A percentile compares a stretch with the other conserved stretches of the same genome.
Conservation (phyloP, 768 basidiomycete species). For the Agrocybe praecox region DNA sequence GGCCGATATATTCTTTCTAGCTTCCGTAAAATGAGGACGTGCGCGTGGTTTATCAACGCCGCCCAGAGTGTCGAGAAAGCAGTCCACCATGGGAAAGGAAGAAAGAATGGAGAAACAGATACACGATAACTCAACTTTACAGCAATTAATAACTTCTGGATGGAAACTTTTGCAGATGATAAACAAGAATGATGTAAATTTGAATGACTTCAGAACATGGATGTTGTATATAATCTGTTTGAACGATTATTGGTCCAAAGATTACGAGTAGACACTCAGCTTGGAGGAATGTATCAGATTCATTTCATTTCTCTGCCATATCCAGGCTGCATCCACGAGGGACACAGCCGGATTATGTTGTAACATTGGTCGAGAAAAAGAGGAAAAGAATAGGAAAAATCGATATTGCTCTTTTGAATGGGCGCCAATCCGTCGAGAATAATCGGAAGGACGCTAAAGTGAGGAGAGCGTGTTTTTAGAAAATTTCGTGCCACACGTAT, state of each 20-base stretch:
- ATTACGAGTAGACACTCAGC: conserved; percentile 6
- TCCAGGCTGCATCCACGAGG: conserved; percentile 24
- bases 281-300: conserved; percentile 15
- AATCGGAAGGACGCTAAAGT: conserved; percentile 83
- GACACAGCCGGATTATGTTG: conserved; percentile 17
- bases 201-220: not conserved
- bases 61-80: conserved; percentile 98
- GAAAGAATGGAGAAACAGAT: too few relatives aligned
- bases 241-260: not conserved
- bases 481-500: conserved; percentile 13
- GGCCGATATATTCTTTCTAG: conserved; percentile 50
- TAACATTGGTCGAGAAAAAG: conserved; percentile 43
- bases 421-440: conserved; percentile 65
- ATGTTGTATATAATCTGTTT: not conserved
- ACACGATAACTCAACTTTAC: not conserved
- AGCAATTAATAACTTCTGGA: not conserved
- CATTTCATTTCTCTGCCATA: conserved; percentile 21
- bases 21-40: conserved; percentile 97
- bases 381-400: conserved; percentile 28
- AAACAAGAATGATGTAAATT: not conserved
- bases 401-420: conserved; percentile 86
- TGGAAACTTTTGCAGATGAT: not conserved
- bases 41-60: conserved; percentile 71
- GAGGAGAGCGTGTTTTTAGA: conserved; percentile 55
- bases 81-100: not conserved